Conservation (phyloP, 2,329 filamentous ascomycete species). For the Ceratocystis huliohia region DNA sequence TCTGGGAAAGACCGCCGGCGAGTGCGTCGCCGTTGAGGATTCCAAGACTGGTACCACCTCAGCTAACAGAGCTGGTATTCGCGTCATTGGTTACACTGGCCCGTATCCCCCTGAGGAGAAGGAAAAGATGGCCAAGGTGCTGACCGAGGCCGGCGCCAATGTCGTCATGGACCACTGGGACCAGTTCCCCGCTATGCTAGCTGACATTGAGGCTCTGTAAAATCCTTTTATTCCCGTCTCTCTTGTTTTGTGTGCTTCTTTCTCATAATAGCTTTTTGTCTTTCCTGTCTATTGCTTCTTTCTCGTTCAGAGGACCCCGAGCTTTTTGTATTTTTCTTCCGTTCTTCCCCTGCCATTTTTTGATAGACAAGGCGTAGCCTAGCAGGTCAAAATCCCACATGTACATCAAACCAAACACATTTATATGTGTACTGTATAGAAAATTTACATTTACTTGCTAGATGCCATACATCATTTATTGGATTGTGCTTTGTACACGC, state of each 20-base stretch:
- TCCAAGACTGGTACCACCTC: slow-evolving; percentile 73
- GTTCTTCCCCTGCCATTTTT: background rate
- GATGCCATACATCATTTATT: too few species aligned
- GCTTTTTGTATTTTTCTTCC: background rate
- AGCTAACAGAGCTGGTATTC: slow-evolving; percentile 61
- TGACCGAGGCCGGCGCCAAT: slow-evolving; percentile 49
- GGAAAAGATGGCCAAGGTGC: slow-evolving; percentile 50
- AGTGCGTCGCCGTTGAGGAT: slow-evolving; percentile 77
- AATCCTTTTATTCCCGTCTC: background rate
- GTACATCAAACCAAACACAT: background rate
- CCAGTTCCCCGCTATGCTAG: slow-evolving; percentile 39
- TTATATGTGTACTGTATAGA: background rate
- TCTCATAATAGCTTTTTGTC: background rate
- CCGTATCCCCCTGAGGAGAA: slow-evolving; percentile 53
- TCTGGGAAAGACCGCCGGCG: slow-evolving; percentile 55
- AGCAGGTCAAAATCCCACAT: background rate
- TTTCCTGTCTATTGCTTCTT: background rate
- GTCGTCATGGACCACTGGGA: slow-evolving; percentile 49
- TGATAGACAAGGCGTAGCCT: background rate
- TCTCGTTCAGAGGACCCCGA: background rate
- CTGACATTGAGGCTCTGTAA: slow-evolving; percentile 33
- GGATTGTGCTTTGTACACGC: too few species aligned
- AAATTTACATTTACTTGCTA: background rate
- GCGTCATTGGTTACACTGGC: slow-evolving; percentile 73
- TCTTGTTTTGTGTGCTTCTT: slow-evolving; percentile 4